These are phyloP conservation scores for Suhomyces pyralidae DNA, from an alignment of 805 yeast genomes.

Conservation along the genomic window DNA sequence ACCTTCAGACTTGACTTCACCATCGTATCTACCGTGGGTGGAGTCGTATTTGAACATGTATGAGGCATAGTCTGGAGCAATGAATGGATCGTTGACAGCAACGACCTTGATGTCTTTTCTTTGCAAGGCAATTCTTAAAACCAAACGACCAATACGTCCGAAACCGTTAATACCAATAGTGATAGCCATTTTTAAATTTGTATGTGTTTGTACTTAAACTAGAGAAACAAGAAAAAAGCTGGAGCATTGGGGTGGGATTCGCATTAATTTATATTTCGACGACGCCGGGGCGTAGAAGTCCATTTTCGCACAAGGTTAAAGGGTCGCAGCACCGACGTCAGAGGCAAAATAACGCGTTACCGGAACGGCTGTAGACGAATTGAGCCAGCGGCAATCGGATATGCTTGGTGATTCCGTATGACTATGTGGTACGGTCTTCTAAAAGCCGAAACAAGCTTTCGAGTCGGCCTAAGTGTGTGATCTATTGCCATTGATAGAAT, in stretches of 20 bases:
- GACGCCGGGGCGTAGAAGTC: slow-evolving; percentile 8
- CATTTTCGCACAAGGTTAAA: slow-evolving; percentile 1
- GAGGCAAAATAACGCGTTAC: neutral
- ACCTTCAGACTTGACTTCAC: slow-evolving; percentile 26
- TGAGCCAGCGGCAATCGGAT: neutral
- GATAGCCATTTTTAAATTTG: slow-evolving; percentile 17
- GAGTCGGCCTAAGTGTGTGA: neutral
- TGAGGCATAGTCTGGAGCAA: slow-evolving; percentile 34
- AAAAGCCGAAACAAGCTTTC: neutral
- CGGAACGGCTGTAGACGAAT: neutral
- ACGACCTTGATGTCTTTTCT: slow-evolving; percentile 33
- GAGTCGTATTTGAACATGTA: slow-evolving; percentile 39
- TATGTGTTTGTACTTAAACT: slow-evolving; percentile 2
- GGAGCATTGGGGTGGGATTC: neutral
- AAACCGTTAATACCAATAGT: slow-evolving; percentile 35
- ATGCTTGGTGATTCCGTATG: neutral
- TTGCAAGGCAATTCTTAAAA: slow-evolving; percentile 30
- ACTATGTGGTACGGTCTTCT: neutral
- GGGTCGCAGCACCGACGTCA: neutral
- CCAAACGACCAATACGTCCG: slow-evolving; percentile 37
- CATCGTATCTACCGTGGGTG: slow-evolving; percentile 32
- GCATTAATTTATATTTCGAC: slow-evolving; percentile 3
- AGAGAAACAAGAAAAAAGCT: neutral
- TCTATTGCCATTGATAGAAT: neutral
- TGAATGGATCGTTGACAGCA: slow-evolving; percentile 34